Evolutionary conservation across 768 basidiomycete genomes (phyloP), one percentile per base, ranked within the genome.

Genomic region (Tulasnella sp.): DNA sequence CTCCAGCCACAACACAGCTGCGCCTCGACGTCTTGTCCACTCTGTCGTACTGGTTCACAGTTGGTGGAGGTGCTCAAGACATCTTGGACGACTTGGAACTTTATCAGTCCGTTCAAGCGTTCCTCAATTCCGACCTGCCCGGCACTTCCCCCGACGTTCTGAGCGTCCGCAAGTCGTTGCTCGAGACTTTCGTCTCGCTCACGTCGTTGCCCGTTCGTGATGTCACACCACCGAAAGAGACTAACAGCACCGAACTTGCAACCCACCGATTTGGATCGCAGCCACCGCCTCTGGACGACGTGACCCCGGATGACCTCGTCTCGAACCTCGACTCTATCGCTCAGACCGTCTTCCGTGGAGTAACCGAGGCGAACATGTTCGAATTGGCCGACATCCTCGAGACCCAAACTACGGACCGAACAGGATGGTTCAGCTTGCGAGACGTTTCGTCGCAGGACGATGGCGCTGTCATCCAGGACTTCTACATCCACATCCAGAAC

Each of bases 51-150:
- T 95, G 94, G 94, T 82, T 95, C 57, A 87, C 85, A 0, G 83
- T 85, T 20, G 94, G 94, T 4, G 91, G 91, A 9, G 94, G 94
- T 42, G 89, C 92, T 10, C 91, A 93, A 81, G 94, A 95, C 80
- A 86, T 90, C 55, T 85, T 95, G 39, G 93, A 95, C 80, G 92
- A 94, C 71, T 81, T 82, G 2, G 89, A 90, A 79, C 86, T 95
- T 46, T 90, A 87, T 82, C 85, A 85, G n/a, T 86, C 88, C 26
- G 82, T 93, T 37, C 85, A 85, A 77, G 79, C 86, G 0, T 95
- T 95, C 84, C 85, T 94, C 78, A 86, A 89, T 73, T 87, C 84
- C 78, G 81, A 87, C 0, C 82, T 87, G 37, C 89, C 91, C 80
- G 90, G 91, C 81, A 83, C 84, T 23, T 57, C 83, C 90, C 23